A percentile compares a stretch with the other conserved stretches of the same genome.
Conservation (phyloP, 768 basidiomycete genomes). For the Leucocoprinus birnbaumii region DNA sequence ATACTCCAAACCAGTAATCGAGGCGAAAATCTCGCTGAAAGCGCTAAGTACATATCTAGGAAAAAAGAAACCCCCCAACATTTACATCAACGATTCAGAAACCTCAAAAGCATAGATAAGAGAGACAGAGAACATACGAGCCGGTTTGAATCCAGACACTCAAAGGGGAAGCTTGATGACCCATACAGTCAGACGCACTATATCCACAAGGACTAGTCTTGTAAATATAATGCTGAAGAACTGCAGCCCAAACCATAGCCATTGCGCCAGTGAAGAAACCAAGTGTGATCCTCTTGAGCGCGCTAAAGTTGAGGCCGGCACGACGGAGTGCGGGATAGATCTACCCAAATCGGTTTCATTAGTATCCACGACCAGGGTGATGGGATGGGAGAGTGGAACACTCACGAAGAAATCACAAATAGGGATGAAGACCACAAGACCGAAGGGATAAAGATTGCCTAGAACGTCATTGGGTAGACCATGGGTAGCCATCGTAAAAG, state of each 20-base stretch:
- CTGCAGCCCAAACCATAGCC: constrained; percentile 71
- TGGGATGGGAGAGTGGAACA: too few species aligned
- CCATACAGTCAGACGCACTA: constrained; percentile 49
- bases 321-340: constrained; percentile 57
- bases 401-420: constrained; percentile 56
- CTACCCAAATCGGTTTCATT: constrained; percentile 25
- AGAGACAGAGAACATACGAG: constrained; percentile 53
- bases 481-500: constrained; percentile 70
- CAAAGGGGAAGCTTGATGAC: constrained; percentile 50
- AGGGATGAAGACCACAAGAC: constrained; percentile 70
- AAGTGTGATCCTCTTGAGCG: constrained; percentile 55
- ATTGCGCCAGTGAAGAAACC: constrained; percentile 55
- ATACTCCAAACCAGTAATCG: constrained; percentile 82
- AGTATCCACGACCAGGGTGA: neutral
- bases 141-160: constrained; percentile 80
- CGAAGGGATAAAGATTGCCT: constrained; percentile 75
- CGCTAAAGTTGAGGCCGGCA: constrained; percentile 49
- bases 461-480: constrained; percentile 76
- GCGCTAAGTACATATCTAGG: constrained; percentile 63
- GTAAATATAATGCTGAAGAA: constrained; percentile 74
- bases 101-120: too few species aligned
- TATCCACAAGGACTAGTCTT: constrained; percentile 58
- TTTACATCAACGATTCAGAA: too few species aligned
- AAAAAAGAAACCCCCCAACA: neutral
- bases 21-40: constrained; percentile 74